Evolutionary conservation across 768 basidiomycete genomes (phyloP).

Genomic region (Amanita thiersii): DNA sequence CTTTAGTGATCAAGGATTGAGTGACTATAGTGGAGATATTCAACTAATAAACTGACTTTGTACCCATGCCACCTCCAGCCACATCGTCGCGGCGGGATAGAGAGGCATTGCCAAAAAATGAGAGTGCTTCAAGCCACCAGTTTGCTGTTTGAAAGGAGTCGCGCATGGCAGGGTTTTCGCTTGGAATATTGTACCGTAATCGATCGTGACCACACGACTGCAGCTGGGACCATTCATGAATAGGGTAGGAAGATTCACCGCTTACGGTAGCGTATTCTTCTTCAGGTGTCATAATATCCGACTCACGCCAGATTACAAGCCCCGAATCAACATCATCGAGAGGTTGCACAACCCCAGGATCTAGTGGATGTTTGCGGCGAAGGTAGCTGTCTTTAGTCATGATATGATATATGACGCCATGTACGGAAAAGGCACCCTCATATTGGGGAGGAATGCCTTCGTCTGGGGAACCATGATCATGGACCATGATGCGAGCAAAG

Average conservation of each 20-base stretch:
- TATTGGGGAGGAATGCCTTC: slow-evolving; percentile 46
- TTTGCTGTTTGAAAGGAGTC: slow-evolving; percentile 18
- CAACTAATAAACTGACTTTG: slow-evolving; percentile 34
- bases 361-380: slow-evolving; percentile 48
- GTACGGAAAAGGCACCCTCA: slow-evolving; percentile 68
- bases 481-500: slow-evolving; percentile 73
- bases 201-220: slow-evolving; percentile 65
- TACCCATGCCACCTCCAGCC: slow-evolving; percentile 41
- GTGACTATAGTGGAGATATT: slow-evolving; percentile 6
- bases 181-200: slow-evolving; percentile 55
- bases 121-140: slow-evolving; percentile 38
- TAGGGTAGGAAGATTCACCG: slow-evolving; percentile 18
- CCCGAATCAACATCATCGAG: slow-evolving; percentile 36
- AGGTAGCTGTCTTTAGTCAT: slow-evolving; percentile 64
- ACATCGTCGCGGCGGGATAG: slow-evolving; percentile 47
- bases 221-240: slow-evolving; percentile 15
- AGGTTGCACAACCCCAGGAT: slow-evolving; percentile 36
- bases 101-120: slow-evolving; percentile 22
- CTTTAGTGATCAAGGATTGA: slow-evolving; percentile 25
- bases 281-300: slow-evolving; percentile 50
- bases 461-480: slow-evolving; percentile 47
- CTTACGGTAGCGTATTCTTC: slow-evolving; percentile 32
- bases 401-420: slow-evolving; percentile 64
- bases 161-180: slow-evolving; percentile 42
- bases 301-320: slow-evolving; percentile 72